phyloP scores from a whole-genome alignment of 2,329 filamentous ascomycete genomes.

The Amesomyces nigricolor region DNA sequence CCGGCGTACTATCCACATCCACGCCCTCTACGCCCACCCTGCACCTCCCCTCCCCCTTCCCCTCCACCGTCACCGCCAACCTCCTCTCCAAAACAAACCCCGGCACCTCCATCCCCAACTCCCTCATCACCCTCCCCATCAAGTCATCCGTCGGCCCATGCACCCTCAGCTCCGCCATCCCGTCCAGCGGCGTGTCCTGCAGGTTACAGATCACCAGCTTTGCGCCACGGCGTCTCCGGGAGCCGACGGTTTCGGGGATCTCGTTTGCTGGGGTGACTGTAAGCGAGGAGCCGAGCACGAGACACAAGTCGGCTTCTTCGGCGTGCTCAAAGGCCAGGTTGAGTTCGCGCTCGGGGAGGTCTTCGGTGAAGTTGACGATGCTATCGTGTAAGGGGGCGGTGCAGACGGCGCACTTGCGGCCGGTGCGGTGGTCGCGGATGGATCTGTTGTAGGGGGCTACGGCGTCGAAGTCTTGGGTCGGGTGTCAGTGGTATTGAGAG shows the following conservation, averaged over 20 bases:
- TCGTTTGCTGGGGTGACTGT: constrained; percentile 39
- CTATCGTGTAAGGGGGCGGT: constrained; percentile 37
- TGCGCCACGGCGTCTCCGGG: constrained; percentile 22
- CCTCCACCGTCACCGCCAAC: constrained; percentile 29
- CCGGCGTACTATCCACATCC: constrained; percentile 38
- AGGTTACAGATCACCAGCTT: constrained; percentile 43
- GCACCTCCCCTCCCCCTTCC: constrained; percentile 19
- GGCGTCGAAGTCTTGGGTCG: constrained; percentile 38
- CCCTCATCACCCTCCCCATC: constrained; percentile 38
- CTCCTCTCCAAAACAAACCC: constrained; percentile 35
- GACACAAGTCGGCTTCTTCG: constrained; percentile 39
- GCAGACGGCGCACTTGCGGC: constrained; percentile 39
- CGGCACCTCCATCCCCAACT: constrained; percentile 34
- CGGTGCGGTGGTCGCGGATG: constrained; percentile 42
- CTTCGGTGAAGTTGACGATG: constrained; percentile 43
- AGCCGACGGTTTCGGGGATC: constrained; percentile 35
- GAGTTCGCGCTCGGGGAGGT: constrained; percentile 31
- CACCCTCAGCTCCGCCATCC: constrained; percentile 31
- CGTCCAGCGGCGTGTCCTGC: constrained; percentile 39
- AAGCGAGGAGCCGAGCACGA: constrained; percentile 42
- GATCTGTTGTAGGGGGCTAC: constrained; percentile 39
- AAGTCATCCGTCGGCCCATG: constrained; percentile 36
- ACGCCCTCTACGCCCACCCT: constrained; percentile 33
- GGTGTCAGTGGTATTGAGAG: background rate
- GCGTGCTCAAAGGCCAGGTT: constrained; percentile 34